These are phyloP conservation scores for Calycina herbarum DNA, from an alignment of 2,329 filamentous ascomycete species.

Conservation along the genomic window DNA sequence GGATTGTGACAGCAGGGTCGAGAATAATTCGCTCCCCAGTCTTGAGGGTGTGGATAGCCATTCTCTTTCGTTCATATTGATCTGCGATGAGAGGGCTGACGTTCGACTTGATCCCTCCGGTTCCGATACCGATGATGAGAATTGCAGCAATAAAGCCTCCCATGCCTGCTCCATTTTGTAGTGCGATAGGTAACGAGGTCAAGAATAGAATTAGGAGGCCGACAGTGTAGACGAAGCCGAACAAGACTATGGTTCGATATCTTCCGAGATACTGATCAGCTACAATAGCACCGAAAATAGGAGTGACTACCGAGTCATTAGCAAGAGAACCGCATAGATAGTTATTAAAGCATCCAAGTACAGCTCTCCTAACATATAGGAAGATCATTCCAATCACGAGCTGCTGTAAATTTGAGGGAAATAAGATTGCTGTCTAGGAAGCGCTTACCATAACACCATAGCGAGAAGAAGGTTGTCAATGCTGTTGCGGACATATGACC, in stretches of 20 bases:
- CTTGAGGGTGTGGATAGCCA: slow-evolving; percentile 48
- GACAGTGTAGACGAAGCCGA: slow-evolving; percentile 47
- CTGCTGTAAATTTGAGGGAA: neutral
- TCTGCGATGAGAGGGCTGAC: slow-evolving; percentile 64
- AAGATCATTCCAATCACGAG: neutral
- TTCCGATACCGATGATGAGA: slow-evolving; percentile 47
- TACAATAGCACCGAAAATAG: slow-evolving; percentile 46
- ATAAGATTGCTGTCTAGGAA: neutral
- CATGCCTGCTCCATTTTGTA: slow-evolving; percentile 45
- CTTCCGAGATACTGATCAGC: slow-evolving; percentile 59
- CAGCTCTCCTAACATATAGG: neutral
- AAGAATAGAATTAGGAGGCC: slow-evolving; percentile 56
- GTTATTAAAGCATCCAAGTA: neutral
- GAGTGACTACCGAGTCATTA: slow-evolving; percentile 17
- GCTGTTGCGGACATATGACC: slow-evolving; percentile 56
- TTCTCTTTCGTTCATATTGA: slow-evolving; percentile 47
- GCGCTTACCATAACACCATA: slow-evolving; percentile 50
- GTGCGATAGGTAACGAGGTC: slow-evolving; percentile 51
- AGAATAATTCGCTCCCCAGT: slow-evolving; percentile 59
- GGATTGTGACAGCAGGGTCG: slow-evolving; percentile 58
- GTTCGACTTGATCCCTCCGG: slow-evolving; percentile 63
- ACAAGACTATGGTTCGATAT: slow-evolving; percentile 60
- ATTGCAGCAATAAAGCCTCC: slow-evolving; percentile 54
- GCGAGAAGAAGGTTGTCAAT: slow-evolving; percentile 53
- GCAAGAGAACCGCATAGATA: neutral